A percentile compares a stretch with the other conserved stretches of the same genome.
Conservation (phyloP, 768 basidiomycete species). For the Dacryopinax primogenitus region DNA sequence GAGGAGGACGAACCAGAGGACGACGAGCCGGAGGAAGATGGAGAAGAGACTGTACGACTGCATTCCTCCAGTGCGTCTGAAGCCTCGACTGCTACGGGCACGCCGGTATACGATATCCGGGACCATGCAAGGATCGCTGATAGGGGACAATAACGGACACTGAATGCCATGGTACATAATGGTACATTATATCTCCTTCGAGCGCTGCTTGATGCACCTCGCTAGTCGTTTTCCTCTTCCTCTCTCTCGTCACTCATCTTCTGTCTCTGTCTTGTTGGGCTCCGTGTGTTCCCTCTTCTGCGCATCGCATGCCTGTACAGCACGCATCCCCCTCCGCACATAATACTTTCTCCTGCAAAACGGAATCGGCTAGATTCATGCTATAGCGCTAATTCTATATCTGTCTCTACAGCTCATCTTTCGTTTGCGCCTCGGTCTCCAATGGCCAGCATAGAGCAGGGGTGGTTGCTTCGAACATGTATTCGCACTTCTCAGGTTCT, state of each 20-base stretch:
- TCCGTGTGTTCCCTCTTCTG: background rate
- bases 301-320: constrained; percentile 8
- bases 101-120: background rate
- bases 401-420: background rate
- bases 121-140: background rate
- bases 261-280: background rate
- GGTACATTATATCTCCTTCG: background rate
- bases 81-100: background rate
- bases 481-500: constrained; percentile 95
- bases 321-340: constrained; percentile 9
- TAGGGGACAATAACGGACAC: background rate
- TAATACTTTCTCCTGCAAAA: background rate
- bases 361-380: constrained; percentile 8
- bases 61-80: constrained; percentile 4
- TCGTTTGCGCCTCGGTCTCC: background rate
- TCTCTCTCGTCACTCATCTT: background rate
- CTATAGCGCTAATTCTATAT: background rate
- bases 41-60: background rate
- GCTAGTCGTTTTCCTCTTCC: background rate
- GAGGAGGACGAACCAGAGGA: background rate
- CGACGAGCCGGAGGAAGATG: background rate
- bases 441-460: constrained; percentile 60
- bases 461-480: constrained; percentile 69
- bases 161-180: background rate
- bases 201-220: background rate